phyloP scores from a whole-genome alignment of 768 basidiomycete species.

The Butyriboletus loyo region DNA sequence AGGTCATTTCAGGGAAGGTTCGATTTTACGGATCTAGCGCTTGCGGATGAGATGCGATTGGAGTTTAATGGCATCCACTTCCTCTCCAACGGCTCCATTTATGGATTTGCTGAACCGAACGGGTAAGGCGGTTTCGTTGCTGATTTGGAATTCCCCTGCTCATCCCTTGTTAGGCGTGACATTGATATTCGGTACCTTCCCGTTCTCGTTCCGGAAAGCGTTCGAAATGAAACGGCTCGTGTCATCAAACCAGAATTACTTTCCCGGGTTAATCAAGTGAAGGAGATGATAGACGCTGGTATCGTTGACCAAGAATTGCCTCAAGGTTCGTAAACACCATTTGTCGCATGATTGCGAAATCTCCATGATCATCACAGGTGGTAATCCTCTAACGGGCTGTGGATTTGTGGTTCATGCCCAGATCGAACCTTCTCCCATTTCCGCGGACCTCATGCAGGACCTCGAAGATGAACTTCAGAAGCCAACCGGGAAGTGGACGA shows the following conservation, averaged over 20 bases:
- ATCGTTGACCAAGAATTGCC: conserved; percentile 52
- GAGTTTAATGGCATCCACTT: conserved; percentile 82
- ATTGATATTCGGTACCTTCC: conserved; percentile 70
- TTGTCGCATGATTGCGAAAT: not conserved
- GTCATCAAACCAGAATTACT: conserved; percentile 59
- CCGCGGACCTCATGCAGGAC: conserved; percentile 58
- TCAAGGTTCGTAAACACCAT: conserved; percentile 24
- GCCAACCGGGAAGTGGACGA: conserved; percentile 69
- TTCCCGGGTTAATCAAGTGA: conserved; percentile 56
- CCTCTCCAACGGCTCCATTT: conserved; percentile 69
- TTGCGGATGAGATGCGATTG: conserved; percentile 55
- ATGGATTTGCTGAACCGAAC: conserved; percentile 62
- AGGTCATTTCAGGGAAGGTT: conserved; percentile 55
- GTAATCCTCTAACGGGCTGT: conserved; percentile 48
- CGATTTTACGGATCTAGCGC: conserved; percentile 56
- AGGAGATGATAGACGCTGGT: conserved; percentile 63
- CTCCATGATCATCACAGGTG: conserved; percentile 36
- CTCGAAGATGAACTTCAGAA: conserved; percentile 71
- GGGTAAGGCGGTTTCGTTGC: conserved; percentile 44
- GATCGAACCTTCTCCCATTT: conserved; percentile 51
- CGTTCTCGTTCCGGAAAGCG: conserved; percentile 54
- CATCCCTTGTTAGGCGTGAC: conserved; percentile 37
- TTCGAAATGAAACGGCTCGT: conserved; percentile 56
- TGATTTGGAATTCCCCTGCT: not conserved
- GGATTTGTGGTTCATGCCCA: conserved; percentile 67